These are phyloP conservation scores for Metschnikowia borealis DNA, from an alignment of 805 yeast genomes.

Conservation along the genomic window DNA sequence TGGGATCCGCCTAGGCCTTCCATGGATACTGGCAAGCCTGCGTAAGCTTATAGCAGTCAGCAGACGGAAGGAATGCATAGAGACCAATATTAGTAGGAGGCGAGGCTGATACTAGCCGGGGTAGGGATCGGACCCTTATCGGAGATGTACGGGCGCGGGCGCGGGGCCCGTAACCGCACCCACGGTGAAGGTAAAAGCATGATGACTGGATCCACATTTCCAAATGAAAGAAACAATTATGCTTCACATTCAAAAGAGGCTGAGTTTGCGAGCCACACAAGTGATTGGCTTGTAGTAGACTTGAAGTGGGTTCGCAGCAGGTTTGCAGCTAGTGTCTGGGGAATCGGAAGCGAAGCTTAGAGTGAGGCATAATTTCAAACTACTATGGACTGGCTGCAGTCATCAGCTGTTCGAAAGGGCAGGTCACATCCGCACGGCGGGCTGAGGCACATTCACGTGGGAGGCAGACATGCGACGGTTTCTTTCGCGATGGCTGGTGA, in stretches of 20 bases:
- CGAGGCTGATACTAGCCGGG: background rate
- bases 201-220: no score
- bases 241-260: no score
- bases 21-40: background rate
- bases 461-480: background rate
- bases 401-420: background rate
- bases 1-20: no score
- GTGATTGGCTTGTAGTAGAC: no score
- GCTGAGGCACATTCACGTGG: background rate
- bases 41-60: background rate
- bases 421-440: background rate
- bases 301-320: no score
- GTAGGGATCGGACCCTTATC: slow-evolving; percentile 4
- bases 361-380: no score
- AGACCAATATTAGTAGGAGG: background rate
- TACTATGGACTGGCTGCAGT: background rate
- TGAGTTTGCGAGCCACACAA: no score
- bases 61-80: background rate
- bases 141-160: slow-evolving; percentile 4
- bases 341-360: background rate
- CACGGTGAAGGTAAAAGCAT: no score
- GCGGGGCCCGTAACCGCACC: background rate
- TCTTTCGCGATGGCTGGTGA: background rate
- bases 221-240: no score
- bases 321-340: no score